Percentiles rank a stretch among this genome's conserved stretches.
phyloP scores from a whole-genome alignment of 805 yeast genomes.

The Hemisphaericaspora nanyangensis region DNA sequence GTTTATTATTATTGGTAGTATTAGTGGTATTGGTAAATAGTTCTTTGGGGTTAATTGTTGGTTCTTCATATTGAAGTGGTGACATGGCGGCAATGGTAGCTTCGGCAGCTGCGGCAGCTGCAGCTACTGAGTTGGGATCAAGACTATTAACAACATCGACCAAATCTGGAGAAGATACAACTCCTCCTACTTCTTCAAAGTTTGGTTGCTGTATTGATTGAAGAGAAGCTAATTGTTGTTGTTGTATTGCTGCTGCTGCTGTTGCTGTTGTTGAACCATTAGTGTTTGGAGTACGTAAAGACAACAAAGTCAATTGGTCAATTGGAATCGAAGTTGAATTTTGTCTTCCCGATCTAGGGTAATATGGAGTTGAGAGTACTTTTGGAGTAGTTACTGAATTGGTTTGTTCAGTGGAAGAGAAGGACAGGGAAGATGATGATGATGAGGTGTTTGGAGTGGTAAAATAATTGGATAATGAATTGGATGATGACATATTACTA shows the following conservation, averaged over 20 bases:
- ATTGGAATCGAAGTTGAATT: slow-evolving; percentile 12
- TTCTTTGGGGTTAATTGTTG: slow-evolving; percentile 33
- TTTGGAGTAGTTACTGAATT: slow-evolving; percentile 3
- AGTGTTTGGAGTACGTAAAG: slow-evolving; percentile 13
- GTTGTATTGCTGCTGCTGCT: not conserved
- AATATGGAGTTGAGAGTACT: not conserved
- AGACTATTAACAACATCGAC: not conserved
- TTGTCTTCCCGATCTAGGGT: slow-evolving; percentile 6
- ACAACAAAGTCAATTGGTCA: slow-evolving; percentile 24
- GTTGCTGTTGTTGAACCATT: not conserved
- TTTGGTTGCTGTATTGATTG: not conserved
- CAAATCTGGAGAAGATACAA: not conserved
- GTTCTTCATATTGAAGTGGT: slow-evolving; percentile 8
- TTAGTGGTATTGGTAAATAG: slow-evolving; percentile 18
- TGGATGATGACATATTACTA: slow-evolving; percentile 3
- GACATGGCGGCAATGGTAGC: slow-evolving; percentile 1
- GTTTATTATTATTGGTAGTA: too few species aligned
- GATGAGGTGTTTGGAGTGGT: slow-evolving; percentile 3
- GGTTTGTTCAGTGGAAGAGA: slow-evolving; percentile 1
- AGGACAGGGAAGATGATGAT: slow-evolving; percentile 2
- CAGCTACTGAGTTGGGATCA: slow-evolving; percentile 3
- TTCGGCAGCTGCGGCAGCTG: slow-evolving; percentile 6
- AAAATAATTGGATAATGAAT: slow-evolving; percentile 1
- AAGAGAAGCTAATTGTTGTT: not conserved
- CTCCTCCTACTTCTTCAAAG: not conserved